Evolutionary conservation across 169 alveolate genomes (phyloP).

Genomic region (Plasmodium vinckei): DNA sequence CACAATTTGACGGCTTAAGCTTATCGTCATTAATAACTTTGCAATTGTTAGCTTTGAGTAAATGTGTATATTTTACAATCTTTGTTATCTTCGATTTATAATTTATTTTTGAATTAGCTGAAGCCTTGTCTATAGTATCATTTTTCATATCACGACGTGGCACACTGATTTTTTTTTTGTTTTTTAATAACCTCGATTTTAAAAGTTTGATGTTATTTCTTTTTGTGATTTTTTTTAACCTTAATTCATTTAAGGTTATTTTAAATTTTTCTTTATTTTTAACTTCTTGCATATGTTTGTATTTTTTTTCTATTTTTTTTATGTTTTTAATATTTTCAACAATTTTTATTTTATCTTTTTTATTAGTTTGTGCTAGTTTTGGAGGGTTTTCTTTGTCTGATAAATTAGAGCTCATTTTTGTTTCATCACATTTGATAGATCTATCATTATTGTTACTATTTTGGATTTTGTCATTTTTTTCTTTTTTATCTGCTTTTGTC

Average conservation of each 20-base stretch:
- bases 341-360: constrained; percentile 26
- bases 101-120: constrained; percentile 40
- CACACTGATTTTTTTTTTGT: constrained; percentile 12
- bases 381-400: constrained; percentile 1
- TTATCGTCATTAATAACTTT: too few species aligned
- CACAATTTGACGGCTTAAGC: too few species aligned
- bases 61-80: too few species aligned
- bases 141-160: constrained; percentile 18
- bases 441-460: too few species aligned
- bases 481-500: too few species aligned
- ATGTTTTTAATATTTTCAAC: constrained; percentile 61
- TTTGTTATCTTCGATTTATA: too few species aligned
- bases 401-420: too few species aligned
- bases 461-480: too few species aligned
- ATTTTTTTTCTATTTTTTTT: constrained; percentile 63
- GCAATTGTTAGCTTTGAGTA: too few species aligned
- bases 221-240: constrained; percentile 37
- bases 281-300: constrained; percentile 37
- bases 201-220: constrained; percentile 51
- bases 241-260: constrained; percentile 30
- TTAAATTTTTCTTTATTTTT: constrained; percentile 41
- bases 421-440: too few species aligned
- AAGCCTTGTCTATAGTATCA: constrained; percentile 11
- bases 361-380: not conserved
- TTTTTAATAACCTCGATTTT: constrained; percentile 43